phyloP scores from a whole-genome alignment of 768 basidiomycete species.

The Albatrellus ellisii region DNA sequence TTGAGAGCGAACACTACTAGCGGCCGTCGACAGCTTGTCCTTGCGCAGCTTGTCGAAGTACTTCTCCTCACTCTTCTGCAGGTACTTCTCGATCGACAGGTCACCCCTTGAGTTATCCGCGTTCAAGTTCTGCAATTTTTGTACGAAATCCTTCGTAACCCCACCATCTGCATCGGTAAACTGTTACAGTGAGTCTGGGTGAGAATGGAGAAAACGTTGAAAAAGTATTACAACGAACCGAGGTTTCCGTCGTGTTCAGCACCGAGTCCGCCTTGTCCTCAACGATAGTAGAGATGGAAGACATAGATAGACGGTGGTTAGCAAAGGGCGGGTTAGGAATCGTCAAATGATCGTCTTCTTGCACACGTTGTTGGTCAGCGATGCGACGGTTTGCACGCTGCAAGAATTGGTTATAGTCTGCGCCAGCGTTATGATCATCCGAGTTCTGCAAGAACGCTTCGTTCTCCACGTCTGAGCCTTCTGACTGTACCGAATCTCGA shows the following conservation, averaged over 20 bases:
- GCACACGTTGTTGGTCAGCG: conserved; percentile 20
- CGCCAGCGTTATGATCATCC: conserved; percentile 18
- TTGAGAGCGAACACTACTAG: conserved; percentile 66
- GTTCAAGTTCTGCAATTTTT: conserved; percentile 63
- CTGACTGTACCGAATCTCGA: conserved; percentile 26
- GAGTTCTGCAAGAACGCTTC: no score
- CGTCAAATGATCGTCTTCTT: conserved; percentile 70
- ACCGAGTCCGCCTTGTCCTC: conserved; percentile 87
- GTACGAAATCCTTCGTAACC: conserved; percentile 80
- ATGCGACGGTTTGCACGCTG: conserved; percentile 24
- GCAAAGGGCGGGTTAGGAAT: conserved; percentile 77
- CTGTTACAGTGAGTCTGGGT: conserved; percentile 23
- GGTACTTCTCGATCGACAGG: conserved; percentile 82
- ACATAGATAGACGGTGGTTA: conserved; percentile 72
- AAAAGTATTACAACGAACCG: conserved; percentile 43
- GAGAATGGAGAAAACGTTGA: conserved; percentile 3
- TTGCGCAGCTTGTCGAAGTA: conserved; percentile 87
- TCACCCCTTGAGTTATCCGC: conserved; percentile 86
- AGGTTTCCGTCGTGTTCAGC: conserved; percentile 85
- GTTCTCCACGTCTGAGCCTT: conserved; percentile 44
- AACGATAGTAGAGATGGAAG: conserved; percentile 83
- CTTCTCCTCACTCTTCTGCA: conserved; percentile 83
- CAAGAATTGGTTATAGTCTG: conserved; percentile 38
- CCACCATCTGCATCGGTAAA: conserved; percentile 93
- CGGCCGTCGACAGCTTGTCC: conserved; percentile 76